Evolutionary conservation across 441 rosid genomes (phyloP).

Genomic region (Metrosideros polymorpha): DNA sequence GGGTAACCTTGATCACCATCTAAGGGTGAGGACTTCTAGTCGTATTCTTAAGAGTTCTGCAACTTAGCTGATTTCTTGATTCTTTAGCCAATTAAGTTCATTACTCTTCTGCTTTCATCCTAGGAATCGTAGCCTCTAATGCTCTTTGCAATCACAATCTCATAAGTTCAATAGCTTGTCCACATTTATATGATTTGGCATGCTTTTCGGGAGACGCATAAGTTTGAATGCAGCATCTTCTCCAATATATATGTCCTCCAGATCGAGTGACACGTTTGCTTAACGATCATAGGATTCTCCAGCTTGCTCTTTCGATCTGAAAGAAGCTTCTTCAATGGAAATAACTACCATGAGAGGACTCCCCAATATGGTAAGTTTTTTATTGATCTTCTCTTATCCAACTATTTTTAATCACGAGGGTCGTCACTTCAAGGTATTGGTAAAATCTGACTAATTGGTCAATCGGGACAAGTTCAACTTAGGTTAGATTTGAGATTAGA

Average conservation of each 20-base stretch:
- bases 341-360: slow-evolving; percentile 4
- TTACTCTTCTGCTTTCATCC: background rate
- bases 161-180: background rate
- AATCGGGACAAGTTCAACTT: background rate
- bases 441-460: background rate
- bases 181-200: background rate
- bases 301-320: background rate
- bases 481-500: background rate
- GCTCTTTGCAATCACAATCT: background rate
- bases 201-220: background rate
- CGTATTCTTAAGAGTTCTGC: background rate
- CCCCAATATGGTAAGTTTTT: slow-evolving; percentile 1
- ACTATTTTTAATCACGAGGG: background rate
- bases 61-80: background rate
- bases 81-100: background rate
- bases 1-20: background rate
- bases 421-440: background rate
- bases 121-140: background rate
- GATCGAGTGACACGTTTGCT: background rate
- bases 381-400: background rate
- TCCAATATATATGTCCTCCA: background rate
- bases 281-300: background rate
- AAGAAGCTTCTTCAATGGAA: slow-evolving; percentile 6
- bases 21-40: background rate
- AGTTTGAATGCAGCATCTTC: background rate